A percentile compares a stretch with the other conserved stretches of the same genome.
Conservation (phyloP, 1,284 basidiomycete species). For the Ganoderma multipileum region DNA sequence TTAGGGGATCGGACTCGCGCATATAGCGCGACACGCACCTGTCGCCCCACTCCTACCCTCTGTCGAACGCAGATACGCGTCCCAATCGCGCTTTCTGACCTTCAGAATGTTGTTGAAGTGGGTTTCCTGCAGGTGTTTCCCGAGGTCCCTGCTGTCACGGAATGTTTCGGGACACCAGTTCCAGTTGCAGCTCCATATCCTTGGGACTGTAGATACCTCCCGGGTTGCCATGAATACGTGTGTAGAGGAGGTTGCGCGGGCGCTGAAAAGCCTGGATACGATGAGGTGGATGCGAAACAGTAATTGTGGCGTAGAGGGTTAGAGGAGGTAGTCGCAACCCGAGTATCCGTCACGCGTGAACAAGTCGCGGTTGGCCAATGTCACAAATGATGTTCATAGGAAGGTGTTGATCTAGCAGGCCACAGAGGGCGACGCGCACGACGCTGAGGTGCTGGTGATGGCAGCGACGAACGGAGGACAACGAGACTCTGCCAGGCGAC, state of each 20-base stretch:
- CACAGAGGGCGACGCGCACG: neutral
- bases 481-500: neutral
- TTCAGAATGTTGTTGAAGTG: conserved; percentile 28
- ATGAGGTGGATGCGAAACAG: neutral
- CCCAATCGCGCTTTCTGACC: conserved; percentile 24
- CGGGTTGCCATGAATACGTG: neutral
- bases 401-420: neutral
- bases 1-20: too few relatives aligned
- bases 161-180: conserved; percentile 30
- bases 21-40: conserved; percentile 20
- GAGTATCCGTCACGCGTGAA: neutral
- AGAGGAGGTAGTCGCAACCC: neutral
- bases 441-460: neutral
- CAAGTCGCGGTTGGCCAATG: neutral
- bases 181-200: conserved; percentile 30
- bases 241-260: conserved; percentile 13
- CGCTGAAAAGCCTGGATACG: neutral
- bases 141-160: conserved; percentile 17
- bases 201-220: neutral
- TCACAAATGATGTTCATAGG: neutral
- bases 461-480: neutral
- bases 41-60: conserved; percentile 28
- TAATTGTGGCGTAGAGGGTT: neutral
- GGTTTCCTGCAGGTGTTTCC: conserved; percentile 19
- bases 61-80: conserved; percentile 25